A percentile compares a stretch with the other conserved stretches of the same genome.
Conservation (phyloP, 1,284 basidiomycete species). For the Stereum hirsutum region DNA sequence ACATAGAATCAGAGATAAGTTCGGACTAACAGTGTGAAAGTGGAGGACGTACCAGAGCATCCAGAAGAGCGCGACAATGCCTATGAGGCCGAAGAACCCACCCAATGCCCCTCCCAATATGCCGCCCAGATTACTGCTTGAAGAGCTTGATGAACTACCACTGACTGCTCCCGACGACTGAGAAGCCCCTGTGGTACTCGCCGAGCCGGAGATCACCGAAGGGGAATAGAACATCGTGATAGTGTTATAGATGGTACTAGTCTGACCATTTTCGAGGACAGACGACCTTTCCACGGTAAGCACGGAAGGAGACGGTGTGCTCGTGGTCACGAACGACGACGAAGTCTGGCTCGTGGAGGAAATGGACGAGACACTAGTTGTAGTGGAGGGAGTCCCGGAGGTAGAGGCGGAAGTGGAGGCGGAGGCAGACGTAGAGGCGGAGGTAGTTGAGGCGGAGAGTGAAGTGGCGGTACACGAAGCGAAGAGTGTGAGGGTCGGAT, state of each 20-base stretch:
- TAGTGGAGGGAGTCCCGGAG: not conserved
- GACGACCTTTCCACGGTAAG: conserved; percentile 5
- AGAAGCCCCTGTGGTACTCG: conserved; percentile 1
- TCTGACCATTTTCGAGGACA: conserved; percentile 5
- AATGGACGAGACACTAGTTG: not conserved
- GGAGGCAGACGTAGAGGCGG: not conserved
- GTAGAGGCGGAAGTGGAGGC: not conserved
- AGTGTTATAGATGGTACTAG: not conserved
- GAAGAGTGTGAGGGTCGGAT: conserved; percentile 31
- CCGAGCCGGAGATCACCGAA: no score
- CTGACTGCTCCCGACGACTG: not conserved
- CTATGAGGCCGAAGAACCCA: conserved; percentile 13
- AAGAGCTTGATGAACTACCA: not conserved
- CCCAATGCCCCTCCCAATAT: conserved; percentile 14
- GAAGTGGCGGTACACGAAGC: conserved; percentile 18
- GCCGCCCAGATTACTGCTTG: conserved; percentile 8
- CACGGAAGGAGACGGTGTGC: conserved; percentile 7
- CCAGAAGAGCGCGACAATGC: conserved; percentile 12
- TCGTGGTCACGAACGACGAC: not conserved
- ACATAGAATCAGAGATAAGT: not conserved
- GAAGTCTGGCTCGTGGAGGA: not conserved
- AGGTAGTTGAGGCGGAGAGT: not conserved
- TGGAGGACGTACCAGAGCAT: conserved; percentile 9
- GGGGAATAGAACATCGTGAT: no score
- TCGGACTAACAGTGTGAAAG: conserved; percentile 2